A percentile compares a stretch with the other conserved stretches of the same genome.
These are phyloP conservation scores for Leptomonas pyrrhocoris DNA, from an alignment of 208 protist genomes.

Conservation along the genomic window DNA sequence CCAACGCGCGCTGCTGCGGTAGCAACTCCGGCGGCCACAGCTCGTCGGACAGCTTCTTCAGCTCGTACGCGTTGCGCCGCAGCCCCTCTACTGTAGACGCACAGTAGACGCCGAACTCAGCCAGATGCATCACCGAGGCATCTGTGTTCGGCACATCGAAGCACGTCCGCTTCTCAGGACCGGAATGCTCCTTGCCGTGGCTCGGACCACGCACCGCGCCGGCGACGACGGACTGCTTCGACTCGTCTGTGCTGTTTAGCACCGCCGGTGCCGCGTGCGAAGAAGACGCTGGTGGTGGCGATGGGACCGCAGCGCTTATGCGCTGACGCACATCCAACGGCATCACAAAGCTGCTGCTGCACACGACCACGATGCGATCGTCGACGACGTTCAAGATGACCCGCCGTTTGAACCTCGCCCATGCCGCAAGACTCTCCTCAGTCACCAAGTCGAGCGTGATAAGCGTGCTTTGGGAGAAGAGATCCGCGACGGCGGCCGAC, in stretches of 20 bases:
- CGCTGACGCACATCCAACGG: conserved; percentile 11
- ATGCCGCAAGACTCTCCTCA: conserved; percentile 30
- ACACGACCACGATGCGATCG: conserved; percentile 43
- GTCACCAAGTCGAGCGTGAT: conserved; percentile 27
- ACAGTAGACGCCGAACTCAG: conserved; percentile 12
- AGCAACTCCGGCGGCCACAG: conserved; percentile 45
- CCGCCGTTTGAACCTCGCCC: conserved; percentile 35
- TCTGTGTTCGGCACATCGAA: conserved; percentile 16
- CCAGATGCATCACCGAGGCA: conserved; percentile 6
- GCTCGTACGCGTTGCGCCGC: conserved; percentile 14
- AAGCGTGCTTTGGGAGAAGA: conserved; percentile 38
- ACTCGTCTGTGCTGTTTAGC: not conserved
- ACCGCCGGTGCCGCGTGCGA: not conserved
- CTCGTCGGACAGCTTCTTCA: conserved; percentile 3
- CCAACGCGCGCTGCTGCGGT: conserved; percentile 36
- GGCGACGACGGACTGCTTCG: not conserved
- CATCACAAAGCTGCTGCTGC: conserved; percentile 51
- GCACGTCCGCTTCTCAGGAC: not conserved
- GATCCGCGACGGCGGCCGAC: conserved; percentile 43
- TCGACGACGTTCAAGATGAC: conserved; percentile 42
- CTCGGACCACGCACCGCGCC: conserved; percentile 4
- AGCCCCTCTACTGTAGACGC: conserved; percentile 10
- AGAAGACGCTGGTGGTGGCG: not conserved
- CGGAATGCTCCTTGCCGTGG: not conserved
- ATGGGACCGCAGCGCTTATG: not conserved